These are phyloP conservation scores for Aspergillus terreus DNA, from an alignment of 2,329 filamentous ascomycete species.

Conservation along the genomic window DNA sequence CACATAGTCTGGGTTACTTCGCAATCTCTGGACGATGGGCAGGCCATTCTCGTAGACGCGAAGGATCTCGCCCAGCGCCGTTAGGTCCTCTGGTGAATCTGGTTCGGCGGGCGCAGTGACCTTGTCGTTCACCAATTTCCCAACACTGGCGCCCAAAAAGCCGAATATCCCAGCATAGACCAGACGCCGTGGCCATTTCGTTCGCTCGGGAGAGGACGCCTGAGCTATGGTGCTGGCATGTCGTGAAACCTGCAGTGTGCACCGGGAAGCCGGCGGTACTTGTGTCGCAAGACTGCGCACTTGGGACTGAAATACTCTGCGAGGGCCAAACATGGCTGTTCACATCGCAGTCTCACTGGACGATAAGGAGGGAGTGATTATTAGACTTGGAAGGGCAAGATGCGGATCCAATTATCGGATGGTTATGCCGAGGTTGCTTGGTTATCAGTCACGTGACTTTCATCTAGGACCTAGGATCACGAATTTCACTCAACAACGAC, in stretches of 20 bases:
- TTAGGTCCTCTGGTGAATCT: conserved; percentile 33
- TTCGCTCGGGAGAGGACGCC: conserved; percentile 15
- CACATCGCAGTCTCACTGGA: conserved; percentile 16
- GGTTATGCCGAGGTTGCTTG: background rate
- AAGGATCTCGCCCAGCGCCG: conserved; percentile 26
- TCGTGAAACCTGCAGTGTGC: conserved; percentile 11
- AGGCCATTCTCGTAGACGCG: conserved; percentile 29
- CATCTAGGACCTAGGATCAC: background rate
- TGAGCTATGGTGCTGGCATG: conserved; percentile 19
- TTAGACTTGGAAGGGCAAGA: background rate
- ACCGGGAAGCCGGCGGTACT: conserved; percentile 5
- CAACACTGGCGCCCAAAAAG: conserved; percentile 25
- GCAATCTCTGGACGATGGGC: conserved; percentile 36
- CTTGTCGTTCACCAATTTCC: conserved; percentile 21
- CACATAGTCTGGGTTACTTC: conserved; percentile 36
- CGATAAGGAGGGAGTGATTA: background rate
- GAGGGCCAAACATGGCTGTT: conserved; percentile 26
- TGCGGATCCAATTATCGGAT: background rate
- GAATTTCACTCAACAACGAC: background rate
- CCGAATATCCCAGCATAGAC: conserved; percentile 34
- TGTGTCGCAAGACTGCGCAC: conserved; percentile 11
- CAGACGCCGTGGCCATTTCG: conserved; percentile 33
- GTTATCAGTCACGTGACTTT: background rate
- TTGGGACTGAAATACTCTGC: conserved; percentile 20
- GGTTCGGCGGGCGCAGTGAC: conserved; percentile 25